Conservation (phyloP, 805 yeast species). For the Kodamaea leandrae region DNA sequence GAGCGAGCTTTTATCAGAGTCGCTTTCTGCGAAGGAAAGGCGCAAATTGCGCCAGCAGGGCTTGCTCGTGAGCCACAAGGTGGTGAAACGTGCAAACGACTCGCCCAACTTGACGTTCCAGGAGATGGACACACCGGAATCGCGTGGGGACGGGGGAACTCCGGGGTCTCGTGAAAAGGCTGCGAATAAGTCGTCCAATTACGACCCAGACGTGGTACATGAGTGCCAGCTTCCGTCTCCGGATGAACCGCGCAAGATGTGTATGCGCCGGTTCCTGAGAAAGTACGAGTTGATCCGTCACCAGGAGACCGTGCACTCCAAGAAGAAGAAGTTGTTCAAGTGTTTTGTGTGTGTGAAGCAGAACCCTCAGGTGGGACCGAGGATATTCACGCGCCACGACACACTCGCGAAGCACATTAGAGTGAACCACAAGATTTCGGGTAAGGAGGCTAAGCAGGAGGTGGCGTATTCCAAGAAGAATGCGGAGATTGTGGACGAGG, state of each 20-base stretch:
- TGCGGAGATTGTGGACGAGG: conserved; percentile 48
- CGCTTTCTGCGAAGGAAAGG: conserved; percentile 5
- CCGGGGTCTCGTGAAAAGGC: conserved; percentile 13
- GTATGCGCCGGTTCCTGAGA: conserved; percentile 43
- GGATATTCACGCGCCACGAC: conserved; percentile 91
- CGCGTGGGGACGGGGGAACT: conserved; percentile 1
- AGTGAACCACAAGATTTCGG: conserved; percentile 45
- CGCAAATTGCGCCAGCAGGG: conserved; percentile 8
- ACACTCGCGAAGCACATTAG: conserved; percentile 87
- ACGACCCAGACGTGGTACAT: conserved; percentile 47
- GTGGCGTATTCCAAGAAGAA: conserved; percentile 45
- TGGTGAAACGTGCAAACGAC: conserved; percentile 21
- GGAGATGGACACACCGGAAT: conserved; percentile 8
- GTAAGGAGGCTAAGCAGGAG: conserved; percentile 47
- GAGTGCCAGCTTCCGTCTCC: conserved; percentile 46
- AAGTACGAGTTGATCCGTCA: conserved; percentile 94
- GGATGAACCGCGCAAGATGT: conserved; percentile 39
- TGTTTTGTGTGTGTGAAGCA: conserved; percentile 83
- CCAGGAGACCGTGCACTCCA: conserved; percentile 93
- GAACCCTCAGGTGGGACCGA: conserved; percentile 51
- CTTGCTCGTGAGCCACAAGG: conserved; percentile 21
- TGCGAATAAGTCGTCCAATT: conserved; percentile 38
- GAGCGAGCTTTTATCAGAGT: conserved; percentile 5
- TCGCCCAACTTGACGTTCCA: conserved; percentile 11
- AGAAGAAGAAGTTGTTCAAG: conserved; percentile 77